These are phyloP conservation scores for Gonium pectorale DNA, from an alignment of 139 green algal species.

Conservation along the genomic window DNA sequence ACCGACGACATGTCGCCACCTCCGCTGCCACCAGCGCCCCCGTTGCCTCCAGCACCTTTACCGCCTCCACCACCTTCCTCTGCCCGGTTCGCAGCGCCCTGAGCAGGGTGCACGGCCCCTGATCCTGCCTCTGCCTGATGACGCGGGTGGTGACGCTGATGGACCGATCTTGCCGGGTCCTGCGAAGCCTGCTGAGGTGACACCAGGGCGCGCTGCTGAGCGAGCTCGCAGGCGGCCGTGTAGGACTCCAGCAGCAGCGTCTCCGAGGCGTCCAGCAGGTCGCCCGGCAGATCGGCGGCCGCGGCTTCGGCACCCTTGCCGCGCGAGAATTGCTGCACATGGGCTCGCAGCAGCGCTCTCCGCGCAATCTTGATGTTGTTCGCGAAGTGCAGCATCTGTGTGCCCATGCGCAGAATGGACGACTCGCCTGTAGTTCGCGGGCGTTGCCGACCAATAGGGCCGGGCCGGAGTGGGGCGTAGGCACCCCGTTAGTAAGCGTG, in stretches of 20 bases:
- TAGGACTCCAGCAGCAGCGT: neutral
- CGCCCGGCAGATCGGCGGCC: neutral
- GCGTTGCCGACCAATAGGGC: too few species aligned
- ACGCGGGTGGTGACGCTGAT: neutral
- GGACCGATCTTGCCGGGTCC: neutral
- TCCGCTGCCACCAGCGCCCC: neutral
- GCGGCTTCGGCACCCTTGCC: neutral
- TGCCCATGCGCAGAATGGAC: slow-evolving; percentile 18
- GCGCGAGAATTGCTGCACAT: slow-evolving; percentile 4
- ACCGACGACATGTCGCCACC: neutral
- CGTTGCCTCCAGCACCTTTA: neutral
- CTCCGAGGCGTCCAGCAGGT: neutral
- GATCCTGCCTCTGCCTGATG: neutral
- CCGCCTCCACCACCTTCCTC: neutral
- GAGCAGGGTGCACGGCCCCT: too few species aligned
- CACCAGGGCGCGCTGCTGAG: slow-evolving; percentile 1
- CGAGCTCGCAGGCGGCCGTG: neutral
- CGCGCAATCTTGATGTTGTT: neutral
- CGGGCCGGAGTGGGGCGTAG: too few species aligned
- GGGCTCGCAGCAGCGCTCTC: slow-evolving; percentile 20
- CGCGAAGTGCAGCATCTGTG: slow-evolving; percentile 27
- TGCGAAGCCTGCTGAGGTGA: neutral
- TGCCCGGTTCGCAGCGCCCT: too few species aligned
- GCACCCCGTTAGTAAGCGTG: too few species aligned
- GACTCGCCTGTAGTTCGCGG: neutral